Evolutionary conservation across 768 basidiomycete species (phyloP).

Genomic region (Suillus cothurnatus): DNA sequence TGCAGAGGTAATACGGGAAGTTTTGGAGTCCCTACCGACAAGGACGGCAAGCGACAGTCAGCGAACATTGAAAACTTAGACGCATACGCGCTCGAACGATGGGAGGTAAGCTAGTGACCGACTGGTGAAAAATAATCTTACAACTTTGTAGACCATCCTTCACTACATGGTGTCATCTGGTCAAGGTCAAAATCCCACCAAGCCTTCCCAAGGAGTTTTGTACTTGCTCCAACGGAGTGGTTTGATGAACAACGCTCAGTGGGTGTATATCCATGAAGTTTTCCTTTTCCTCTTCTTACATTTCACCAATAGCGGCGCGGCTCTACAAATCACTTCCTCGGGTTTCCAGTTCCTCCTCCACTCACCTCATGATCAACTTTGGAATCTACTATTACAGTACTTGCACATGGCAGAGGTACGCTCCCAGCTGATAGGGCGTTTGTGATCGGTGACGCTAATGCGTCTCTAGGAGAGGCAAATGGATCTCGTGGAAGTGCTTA

Average conservation of each 20-base stretch:
- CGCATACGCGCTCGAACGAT: slow-evolving; percentile 80
- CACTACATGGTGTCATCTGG: slow-evolving; percentile 98
- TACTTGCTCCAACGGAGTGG: slow-evolving; percentile 82
- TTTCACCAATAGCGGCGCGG: slow-evolving; percentile 45
- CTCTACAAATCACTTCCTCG: slow-evolving; percentile 83
- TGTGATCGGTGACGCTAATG: slow-evolving; percentile 19
- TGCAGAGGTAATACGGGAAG: slow-evolving; percentile 73
- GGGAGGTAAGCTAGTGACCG: slow-evolving; percentile 66
- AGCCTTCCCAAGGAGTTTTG: slow-evolving; percentile 82
- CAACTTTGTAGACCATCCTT: slow-evolving; percentile 73
- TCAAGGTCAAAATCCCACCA: slow-evolving; percentile 69
- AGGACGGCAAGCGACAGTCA: slow-evolving; percentile 59
- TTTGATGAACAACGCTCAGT: slow-evolving; percentile 80
- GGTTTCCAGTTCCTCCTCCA: slow-evolving; percentile 98
- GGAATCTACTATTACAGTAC: slow-evolving; percentile 93
- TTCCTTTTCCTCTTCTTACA: background rate
- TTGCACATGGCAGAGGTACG: slow-evolving; percentile 81
- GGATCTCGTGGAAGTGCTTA: slow-evolving; percentile 91
- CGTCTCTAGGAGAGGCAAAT: slow-evolving; percentile 72
- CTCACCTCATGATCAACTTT: slow-evolving; percentile 91
- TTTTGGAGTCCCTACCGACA: slow-evolving; percentile 78
- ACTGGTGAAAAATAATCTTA: background rate
- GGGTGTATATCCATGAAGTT: slow-evolving; percentile 25
- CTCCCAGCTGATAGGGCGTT: slow-evolving; percentile 1
- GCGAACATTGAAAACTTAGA: slow-evolving; percentile 67